Evolutionary conservation across 768 basidiomycete genomes (phyloP).

Genomic region (Suillus cothurnatus): DNA sequence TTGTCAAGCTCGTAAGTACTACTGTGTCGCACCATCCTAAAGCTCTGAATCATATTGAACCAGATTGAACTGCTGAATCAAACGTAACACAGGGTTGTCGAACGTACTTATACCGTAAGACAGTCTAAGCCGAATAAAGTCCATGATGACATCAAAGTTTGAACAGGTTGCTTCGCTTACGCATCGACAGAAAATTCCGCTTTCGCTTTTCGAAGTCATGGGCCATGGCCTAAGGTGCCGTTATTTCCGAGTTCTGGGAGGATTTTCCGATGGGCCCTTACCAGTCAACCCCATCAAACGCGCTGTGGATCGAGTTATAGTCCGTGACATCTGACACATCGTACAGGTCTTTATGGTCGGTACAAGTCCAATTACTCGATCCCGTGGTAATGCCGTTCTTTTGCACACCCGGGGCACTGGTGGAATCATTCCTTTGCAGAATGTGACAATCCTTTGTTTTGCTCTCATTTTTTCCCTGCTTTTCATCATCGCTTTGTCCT

Average conservation of each 20-base stretch:
- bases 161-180: not conserved
- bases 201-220: too few relatives aligned
- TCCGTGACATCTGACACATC: not conserved
- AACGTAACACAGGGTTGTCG: too few relatives aligned
- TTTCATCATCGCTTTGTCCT: conserved; percentile 50
- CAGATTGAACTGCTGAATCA: not conserved
- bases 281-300: not conserved
- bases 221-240: not conserved
- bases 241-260: not conserved
- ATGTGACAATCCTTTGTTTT: conserved; percentile 33
- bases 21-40: not conserved
- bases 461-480: conserved; percentile 47
- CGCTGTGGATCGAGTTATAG: not conserved
- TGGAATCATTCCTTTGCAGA: conserved; percentile 31
- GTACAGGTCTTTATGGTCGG: conserved; percentile 18
- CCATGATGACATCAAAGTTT: not conserved
- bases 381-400: not conserved
- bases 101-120: not conserved
- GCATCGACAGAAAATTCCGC: not conserved
- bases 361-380: conserved; percentile 15
- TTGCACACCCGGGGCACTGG: not conserved
- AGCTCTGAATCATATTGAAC: not conserved
- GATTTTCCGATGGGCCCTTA: not conserved
- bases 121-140: not conserved
- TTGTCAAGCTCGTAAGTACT: not conserved